Base-by-base conservation (phyloP, 768 basidiomycete species). In the Serendipita sp. region DNA sequence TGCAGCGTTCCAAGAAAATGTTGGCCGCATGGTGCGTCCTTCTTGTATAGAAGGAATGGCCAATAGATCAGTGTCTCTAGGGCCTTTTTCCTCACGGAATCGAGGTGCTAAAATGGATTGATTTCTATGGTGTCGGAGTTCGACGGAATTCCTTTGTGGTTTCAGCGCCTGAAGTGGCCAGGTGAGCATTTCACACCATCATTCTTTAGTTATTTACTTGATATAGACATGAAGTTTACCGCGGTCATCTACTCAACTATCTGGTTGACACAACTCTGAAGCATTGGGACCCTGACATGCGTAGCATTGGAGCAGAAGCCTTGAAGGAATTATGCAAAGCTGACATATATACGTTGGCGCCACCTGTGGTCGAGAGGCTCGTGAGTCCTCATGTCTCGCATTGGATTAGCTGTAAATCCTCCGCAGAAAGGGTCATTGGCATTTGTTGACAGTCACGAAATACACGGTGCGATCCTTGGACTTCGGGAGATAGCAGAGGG, bases 1-100 rank as follows among this genome's bases (percentile, higher is more conserved):
- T 73, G 96, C 96, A 16, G 91, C 94, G 11, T 98, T 91, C 72
- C 96, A 99, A 74, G 96, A 99, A 76, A 86, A 88, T 70, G 96
- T 97, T 45, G 96, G 96, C 11, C 79, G 96, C 71, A 87, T 88
- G 76, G 95, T 96, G 71, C 73, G 86, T 74, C 32, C 45, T 7
- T 37, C 16, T 54, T 47, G 3, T 4, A 16, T 15, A 24, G 35
- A 35, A 8, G 34, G 24, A 30, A 13, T 48, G 30, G 24, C 2
- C 18, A 41, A 16, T 28, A 45, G 67, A 62, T 63, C 69, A 67
- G 46, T 63, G 64, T 70, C 66, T 67, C 34, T 70, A 98, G 95
- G 85, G 82, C 66, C 75, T 94, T 63, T 94, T 97, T 72, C 86
- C 90, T 51, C 87, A 95, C 75, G 96, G 96, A 1, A 96, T 99